phyloP scores from a whole-genome alignment of 2,329 filamentous ascomycete species.

The Rhexocercosporidium sp. region DNA sequence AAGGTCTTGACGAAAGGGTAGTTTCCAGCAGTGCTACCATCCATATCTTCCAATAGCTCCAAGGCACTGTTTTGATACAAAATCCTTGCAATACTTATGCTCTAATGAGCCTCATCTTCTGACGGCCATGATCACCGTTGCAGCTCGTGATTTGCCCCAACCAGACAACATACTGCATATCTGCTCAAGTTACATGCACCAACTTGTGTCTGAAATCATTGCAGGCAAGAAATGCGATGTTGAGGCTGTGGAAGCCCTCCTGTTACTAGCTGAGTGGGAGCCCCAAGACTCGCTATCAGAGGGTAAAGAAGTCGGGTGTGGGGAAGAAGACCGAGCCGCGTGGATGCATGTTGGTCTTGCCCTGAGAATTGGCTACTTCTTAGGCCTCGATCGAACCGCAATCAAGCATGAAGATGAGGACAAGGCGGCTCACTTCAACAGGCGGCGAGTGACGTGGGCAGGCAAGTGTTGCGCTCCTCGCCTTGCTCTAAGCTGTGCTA shows the following conservation, averaged over 20 bases:
- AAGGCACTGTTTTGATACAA: slow-evolving; percentile 61
- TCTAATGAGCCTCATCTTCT: slow-evolving; percentile 67
- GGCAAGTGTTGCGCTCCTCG: slow-evolving; percentile 45
- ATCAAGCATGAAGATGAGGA: slow-evolving; percentile 64
- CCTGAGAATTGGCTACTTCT: slow-evolving; percentile 70
- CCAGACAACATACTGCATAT: slow-evolving; percentile 62
- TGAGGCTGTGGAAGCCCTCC: slow-evolving; percentile 70
- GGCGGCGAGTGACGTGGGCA: slow-evolving; percentile 71
- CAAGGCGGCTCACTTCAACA: slow-evolving; percentile 62
- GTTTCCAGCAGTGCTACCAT: slow-evolving; percentile 70
- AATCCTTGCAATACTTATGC: slow-evolving; percentile 59
- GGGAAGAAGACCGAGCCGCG: slow-evolving; percentile 73
- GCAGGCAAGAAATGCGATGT: slow-evolving; percentile 70
- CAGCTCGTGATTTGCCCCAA: slow-evolving; percentile 70
- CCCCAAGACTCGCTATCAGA: slow-evolving; percentile 33
- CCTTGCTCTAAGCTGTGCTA: neutral
- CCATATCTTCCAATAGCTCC: slow-evolving; percentile 72
- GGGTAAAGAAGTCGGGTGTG: slow-evolving; percentile 65
- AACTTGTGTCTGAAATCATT: slow-evolving; percentile 67
- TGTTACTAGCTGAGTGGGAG: slow-evolving; percentile 73
- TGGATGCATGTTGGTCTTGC: slow-evolving; percentile 78
- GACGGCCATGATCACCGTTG: slow-evolving; percentile 71
- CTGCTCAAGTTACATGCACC: slow-evolving; percentile 71
- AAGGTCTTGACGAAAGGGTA: slow-evolving; percentile 49
- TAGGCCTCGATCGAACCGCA: slow-evolving; percentile 71